Evolutionary conservation across 345 rosid genomes (phyloP), one percentile per base, ranked within the genome.

Genomic region (Hypericum androsaemum): DNA sequence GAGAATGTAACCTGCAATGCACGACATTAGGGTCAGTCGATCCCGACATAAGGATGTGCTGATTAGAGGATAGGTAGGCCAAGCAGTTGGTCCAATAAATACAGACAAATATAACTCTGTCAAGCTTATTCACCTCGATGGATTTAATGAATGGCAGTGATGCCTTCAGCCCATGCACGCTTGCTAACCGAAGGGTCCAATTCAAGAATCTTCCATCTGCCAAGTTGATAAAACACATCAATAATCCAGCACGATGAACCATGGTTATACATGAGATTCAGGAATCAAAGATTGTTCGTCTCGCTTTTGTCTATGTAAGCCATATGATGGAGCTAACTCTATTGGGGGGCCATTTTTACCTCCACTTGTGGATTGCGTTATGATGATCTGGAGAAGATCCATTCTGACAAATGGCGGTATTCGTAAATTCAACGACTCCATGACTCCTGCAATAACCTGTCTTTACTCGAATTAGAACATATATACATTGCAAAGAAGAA

Each of bases 1-100:
- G 88, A 67, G 80, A 92, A 92, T 28, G 90, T 71, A 62, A 88
- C 61, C 98, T 92, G 72, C n/a, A n/a, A n/a, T n/a, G n/a, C n/a
- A n/a, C n/a, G n/a, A n/a, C n/a, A n/a, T n/a, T n/a, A n/a, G n/a
- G n/a, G n/a, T 56, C 43, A 39, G 41, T 28, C 39, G 64, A 12
- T 36, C 40, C 47, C 53, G 42, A 39, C 59, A 47, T 6, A 14
- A 57, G 22, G 12, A 45, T 41, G 10, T 43, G 12, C 46, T 44
- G 35, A 54, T 39, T 41, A 37, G 42, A 37, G 35, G 6, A 12
- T 48, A 47, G 39, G 10, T 17, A 3, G 1, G 36, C 14, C 40
- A n/a, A 38, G 15, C 5, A 39, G 22, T 22, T 36, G 28, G 47
- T 7, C 39, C 28, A 14, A 17, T 14, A 50, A 59, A 36, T 13